phyloP scores from a whole-genome alignment of 148 eudicot genomes.

The Heliamphora exappendiculata region DNA sequence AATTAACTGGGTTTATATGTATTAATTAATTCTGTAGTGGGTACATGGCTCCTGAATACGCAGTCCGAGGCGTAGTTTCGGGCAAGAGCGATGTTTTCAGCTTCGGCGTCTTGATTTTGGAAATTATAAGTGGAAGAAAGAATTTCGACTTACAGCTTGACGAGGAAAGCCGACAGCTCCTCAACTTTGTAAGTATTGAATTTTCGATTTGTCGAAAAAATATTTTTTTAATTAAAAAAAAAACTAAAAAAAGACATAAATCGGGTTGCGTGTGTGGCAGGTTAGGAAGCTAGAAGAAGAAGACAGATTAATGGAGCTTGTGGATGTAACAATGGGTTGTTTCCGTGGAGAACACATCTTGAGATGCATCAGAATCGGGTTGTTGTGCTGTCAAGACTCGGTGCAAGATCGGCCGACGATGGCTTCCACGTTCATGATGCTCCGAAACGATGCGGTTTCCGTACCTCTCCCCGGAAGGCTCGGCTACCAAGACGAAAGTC shows the following conservation, averaged over 20 bases:
- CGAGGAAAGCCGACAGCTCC: neutral
- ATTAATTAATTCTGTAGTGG: neutral
- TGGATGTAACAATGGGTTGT: neutral
- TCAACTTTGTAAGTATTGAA: neutral
- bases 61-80: neutral
- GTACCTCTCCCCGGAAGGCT: neutral
- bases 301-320: conserved; percentile 1
- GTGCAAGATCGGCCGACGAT: conserved; percentile 3
- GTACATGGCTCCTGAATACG: conserved; percentile 9
- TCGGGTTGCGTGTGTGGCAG: conserved; percentile 6
- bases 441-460: neutral
- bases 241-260: too few relatives aligned
- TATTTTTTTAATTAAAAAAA: too few relatives aligned
- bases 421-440: neutral
- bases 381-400: neutral
- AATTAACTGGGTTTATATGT: neutral
- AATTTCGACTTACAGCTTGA: conserved; percentile 1
- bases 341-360: neutral
- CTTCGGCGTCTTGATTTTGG: conserved; percentile 5
- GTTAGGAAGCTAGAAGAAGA: neutral
- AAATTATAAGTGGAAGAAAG: conserved; percentile 10
- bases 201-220: too few relatives aligned
- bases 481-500: neutral
- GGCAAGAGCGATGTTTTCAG: conserved; percentile 11
- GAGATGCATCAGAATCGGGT: neutral